A percentile compares a stretch with the other conserved stretches of the same genome.
Conservation (phyloP, 805 yeast species). For the Candida lessepsii region DNA sequence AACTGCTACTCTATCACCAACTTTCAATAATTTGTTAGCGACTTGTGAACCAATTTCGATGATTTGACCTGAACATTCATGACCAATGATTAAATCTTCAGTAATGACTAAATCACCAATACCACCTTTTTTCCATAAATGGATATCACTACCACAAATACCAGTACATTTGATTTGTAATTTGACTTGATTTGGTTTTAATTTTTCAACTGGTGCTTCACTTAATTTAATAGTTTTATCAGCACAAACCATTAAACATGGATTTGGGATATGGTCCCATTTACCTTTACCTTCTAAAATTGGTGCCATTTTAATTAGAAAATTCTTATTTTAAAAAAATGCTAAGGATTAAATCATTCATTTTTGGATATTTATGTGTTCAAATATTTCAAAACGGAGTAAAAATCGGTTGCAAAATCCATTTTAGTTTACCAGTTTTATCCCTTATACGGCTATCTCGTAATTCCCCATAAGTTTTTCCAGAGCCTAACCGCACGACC, state of each 20-base stretch:
- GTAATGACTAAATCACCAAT: conserved; percentile 32
- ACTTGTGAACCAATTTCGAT: conserved; percentile 52
- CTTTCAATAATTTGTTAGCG: conserved; percentile 31
- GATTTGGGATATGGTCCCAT: conserved; percentile 19
- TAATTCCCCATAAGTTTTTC: conserved; percentile 4
- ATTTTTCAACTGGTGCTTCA: conserved; percentile 15
- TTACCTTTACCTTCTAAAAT: conserved; percentile 15
- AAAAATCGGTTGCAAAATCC: conserved; percentile 5
- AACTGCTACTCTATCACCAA: conserved; percentile 50
- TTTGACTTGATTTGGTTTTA: conserved; percentile 19
- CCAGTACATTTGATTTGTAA: conserved; percentile 24
- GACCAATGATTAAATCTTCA: conserved; percentile 42
- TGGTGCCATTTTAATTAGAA: conserved; percentile 14
- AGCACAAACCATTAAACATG: conserved; percentile 18
- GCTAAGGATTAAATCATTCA: neutral
- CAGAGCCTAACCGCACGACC: neutral
- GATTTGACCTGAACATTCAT: conserved; percentile 48
- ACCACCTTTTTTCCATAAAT: conserved; percentile 23
- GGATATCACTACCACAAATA: conserved; percentile 25
- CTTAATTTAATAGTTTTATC: conserved; percentile 14
- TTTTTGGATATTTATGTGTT: neutral
- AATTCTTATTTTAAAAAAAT: neutral
- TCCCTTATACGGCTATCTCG: conserved; percentile 4
- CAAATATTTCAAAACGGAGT: conserved; percentile 3
- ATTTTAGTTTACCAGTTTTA: neutral